A percentile compares a stretch with the other conserved stretches of the same genome.
Conservation (phyloP, 257 asterid genomes). For the Salvia rosmarinus region DNA sequence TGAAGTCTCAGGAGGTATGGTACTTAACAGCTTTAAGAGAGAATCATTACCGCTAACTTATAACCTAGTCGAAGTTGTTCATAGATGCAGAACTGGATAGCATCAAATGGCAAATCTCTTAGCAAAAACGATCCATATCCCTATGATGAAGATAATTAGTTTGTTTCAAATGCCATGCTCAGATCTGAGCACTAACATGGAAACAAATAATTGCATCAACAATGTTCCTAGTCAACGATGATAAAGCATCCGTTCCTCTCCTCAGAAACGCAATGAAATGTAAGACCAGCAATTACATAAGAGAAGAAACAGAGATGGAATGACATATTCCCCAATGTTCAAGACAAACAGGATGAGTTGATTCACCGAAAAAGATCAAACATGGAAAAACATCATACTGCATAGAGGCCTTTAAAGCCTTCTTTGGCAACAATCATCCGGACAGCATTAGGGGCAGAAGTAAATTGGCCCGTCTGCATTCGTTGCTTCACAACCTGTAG, state of each 20-base stretch:
- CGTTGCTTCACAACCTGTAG: slow-evolving; percentile 95
- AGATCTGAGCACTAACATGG: slow-evolving; percentile 4
- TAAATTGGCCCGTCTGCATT: slow-evolving; percentile 93
- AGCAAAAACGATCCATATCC: slow-evolving; percentile 88
- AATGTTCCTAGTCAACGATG: slow-evolving; percentile 6
- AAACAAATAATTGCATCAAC: slow-evolving; percentile 11
- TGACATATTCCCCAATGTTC: slow-evolving; percentile 3
- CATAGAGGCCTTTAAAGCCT: slow-evolving; percentile 92
- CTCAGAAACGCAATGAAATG: slow-evolving; percentile 9
- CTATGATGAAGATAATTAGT: slow-evolving; percentile 38
- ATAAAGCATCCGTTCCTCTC: slow-evolving; percentile 10
- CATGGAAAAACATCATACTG: slow-evolving; percentile 53
- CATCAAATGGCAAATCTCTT: slow-evolving; percentile 84
- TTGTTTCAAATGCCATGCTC: slow-evolving; percentile 9
- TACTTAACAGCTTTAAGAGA: neutral
- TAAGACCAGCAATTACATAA: slow-evolving; percentile 1
- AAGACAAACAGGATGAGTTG: slow-evolving; percentile 14
- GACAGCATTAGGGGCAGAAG: slow-evolving; percentile 90
- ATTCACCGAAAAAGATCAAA: neutral
- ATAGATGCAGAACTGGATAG: slow-evolving; percentile 81
- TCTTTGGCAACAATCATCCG: slow-evolving; percentile 77
- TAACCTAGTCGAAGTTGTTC: slow-evolving; percentile 95
- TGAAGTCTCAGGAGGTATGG: slow-evolving; percentile 6
- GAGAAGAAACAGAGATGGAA: slow-evolving; percentile 12
- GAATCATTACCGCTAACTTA: slow-evolving; percentile 77